Percentiles rank a stretch among this genome's conserved stretches.
These are phyloP conservation scores for Colletotrichum zoysiae DNA, from an alignment of 2,329 filamentous ascomycete genomes.

Conservation along the genomic window DNA sequence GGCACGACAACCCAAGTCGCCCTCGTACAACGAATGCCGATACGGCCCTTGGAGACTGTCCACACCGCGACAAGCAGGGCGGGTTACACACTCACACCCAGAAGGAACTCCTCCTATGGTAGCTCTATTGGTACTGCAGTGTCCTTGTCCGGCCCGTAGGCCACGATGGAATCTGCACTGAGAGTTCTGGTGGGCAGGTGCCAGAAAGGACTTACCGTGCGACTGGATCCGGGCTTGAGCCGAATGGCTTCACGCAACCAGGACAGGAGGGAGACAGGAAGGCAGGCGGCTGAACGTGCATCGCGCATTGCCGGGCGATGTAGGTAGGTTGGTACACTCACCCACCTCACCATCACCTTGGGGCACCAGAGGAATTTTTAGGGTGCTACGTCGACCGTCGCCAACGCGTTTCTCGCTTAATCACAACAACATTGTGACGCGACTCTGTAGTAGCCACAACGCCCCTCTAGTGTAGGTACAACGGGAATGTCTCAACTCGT, in stretches of 20 bases:
- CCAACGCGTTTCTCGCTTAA: conserved; percentile 29
- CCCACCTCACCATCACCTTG: background rate
- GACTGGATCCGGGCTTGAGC: background rate
- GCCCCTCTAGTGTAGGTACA: conserved; percentile 25
- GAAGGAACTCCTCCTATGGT: background rate
- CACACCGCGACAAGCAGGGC: background rate
- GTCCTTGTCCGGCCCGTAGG: background rate
- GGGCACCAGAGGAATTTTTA: background rate
- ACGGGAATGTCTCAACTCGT: conserved; percentile 31
- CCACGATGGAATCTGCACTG: background rate
- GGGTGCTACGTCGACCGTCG: background rate
- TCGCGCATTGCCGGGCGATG: background rate
- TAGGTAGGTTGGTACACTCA: background rate
- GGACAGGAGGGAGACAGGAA: no score
- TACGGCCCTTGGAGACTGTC: background rate
- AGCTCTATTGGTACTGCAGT: background rate
- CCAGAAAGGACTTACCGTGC: background rate
- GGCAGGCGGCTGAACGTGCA: background rate
- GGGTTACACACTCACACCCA: background rate
- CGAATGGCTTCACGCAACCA: background rate
- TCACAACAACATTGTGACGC: conserved; percentile 35
- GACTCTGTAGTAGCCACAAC: conserved; percentile 26
- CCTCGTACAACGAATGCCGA: background rate
- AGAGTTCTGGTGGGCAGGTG: background rate
- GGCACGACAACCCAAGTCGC: background rate